These are phyloP conservation scores for Breviolum minutum DNA, from an alignment of 73 alveolate species.

Conservation along the genomic window DNA sequence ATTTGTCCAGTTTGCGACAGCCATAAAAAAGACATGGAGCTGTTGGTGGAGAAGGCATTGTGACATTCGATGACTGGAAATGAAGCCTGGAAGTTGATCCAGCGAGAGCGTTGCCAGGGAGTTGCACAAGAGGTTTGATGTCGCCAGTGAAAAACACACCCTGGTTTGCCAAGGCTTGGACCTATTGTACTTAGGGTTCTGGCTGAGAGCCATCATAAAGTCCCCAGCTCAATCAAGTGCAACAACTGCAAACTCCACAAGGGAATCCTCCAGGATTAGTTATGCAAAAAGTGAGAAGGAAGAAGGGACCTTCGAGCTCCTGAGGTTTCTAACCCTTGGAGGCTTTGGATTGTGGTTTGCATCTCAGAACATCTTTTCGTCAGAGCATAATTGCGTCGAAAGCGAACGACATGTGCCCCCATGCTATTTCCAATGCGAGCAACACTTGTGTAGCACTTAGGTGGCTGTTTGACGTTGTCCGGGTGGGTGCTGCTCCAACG, in stretches of 20 bases:
- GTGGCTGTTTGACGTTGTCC: constrained; percentile 81
- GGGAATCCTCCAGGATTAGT: not conserved
- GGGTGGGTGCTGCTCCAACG: constrained; percentile 66
- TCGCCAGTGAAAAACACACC: too few species aligned
- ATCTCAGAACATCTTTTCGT: not conserved
- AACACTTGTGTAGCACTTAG: not conserved
- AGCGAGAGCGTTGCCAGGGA: too few species aligned
- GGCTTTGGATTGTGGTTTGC: constrained; percentile 64
- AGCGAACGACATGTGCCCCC: not conserved
- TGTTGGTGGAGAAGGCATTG: not conserved
- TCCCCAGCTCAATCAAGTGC: not conserved
- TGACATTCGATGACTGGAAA: not conserved
- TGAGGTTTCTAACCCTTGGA: constrained; percentile 64
- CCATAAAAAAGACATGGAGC: not conserved
- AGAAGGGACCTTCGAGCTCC: not conserved
- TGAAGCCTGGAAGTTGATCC: too few species aligned
- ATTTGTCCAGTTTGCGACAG: not conserved
- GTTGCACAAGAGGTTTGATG: too few species aligned
- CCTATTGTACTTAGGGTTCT: constrained; percentile 69
- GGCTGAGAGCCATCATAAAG: constrained; percentile 46
- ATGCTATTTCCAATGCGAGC: not conserved
- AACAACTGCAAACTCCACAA: not conserved
- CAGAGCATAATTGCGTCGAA: too few species aligned
- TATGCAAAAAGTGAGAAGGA: too few species aligned
- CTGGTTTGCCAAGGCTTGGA: constrained; percentile 29